phyloP scores from a whole-genome alignment of 2,329 filamentous ascomycete genomes.

The Alternaria viburni region DNA sequence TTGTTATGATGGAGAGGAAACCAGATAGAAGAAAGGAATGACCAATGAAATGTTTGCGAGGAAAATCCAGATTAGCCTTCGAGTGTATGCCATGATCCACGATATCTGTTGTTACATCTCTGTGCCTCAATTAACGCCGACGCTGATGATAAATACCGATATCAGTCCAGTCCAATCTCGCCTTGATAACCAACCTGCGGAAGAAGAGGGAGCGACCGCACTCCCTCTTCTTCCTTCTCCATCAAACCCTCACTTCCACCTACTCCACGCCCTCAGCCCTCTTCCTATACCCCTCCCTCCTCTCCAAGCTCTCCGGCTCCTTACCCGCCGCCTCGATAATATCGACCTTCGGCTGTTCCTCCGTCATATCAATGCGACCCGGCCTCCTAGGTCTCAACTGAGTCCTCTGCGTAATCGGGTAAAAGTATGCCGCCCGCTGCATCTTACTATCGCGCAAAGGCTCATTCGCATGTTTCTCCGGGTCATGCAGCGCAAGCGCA shows the following conservation, averaged over 20 bases:
- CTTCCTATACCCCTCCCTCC: constrained; percentile 53
- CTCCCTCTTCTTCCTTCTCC: no score
- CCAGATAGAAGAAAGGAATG: no score
- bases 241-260: no score
- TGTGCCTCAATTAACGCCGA: constrained; percentile 59
- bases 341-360: constrained; percentile 57
- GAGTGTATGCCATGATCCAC: neutral
- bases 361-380: constrained; percentile 46
- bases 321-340: constrained; percentile 59
- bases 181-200: neutral
- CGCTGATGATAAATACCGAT: constrained; percentile 48
- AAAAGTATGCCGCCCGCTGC: constrained; percentile 66
- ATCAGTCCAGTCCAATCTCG: neutral
- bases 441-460: constrained; percentile 44
- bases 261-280: constrained; percentile 50
- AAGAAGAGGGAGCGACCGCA: no score
- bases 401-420: constrained; percentile 65
- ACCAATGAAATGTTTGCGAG: no score
- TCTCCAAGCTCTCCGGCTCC: constrained; percentile 59
- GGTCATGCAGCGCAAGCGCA: constrained; percentile 64
- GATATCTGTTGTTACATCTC: neutral
- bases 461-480: constrained; percentile 48
- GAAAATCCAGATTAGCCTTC: no score
- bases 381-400: constrained; percentile 57
- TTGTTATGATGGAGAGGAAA: no score